Conservation (phyloP, 805 yeast genomes). For the Huiozyma sinensis region DNA sequence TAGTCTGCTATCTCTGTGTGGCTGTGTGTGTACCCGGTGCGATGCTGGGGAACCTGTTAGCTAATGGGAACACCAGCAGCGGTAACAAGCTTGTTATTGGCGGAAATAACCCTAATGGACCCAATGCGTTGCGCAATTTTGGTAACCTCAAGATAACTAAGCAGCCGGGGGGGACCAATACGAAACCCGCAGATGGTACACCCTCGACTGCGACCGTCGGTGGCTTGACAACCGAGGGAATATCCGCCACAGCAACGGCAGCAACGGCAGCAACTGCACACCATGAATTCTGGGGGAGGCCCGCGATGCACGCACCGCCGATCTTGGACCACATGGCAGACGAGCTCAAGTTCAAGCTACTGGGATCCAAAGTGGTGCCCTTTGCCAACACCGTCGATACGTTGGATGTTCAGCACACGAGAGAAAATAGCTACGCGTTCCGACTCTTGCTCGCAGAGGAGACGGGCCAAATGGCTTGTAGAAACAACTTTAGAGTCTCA, state of each 20-base stretch:
- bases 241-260: background rate
- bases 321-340: conserved; percentile 22
- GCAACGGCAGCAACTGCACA: background rate
- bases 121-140: too few relatives aligned
- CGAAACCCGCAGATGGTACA: too few relatives aligned
- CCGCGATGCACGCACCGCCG: conserved; percentile 5
- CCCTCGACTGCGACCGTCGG: too few relatives aligned
- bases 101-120: too few relatives aligned
- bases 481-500: conserved; percentile 26
- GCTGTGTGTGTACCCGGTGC: too few relatives aligned
- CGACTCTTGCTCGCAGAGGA: conserved; percentile 30
- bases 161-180: too few relatives aligned
- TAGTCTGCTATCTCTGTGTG: too few relatives aligned
- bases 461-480: conserved; percentile 28
- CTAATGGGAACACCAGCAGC: too few relatives aligned
- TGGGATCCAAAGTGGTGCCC: conserved; percentile 17
- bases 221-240: too few relatives aligned
- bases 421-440: conserved; percentile 13
- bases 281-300: background rate
- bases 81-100: too few relatives aligned
- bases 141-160: too few relatives aligned
- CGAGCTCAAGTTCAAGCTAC: conserved; percentile 19
- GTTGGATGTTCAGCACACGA: background rate
- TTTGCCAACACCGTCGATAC: conserved; percentile 2
- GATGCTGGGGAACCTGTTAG: too few relatives aligned